Evolutionary conservation across 1,284 basidiomycete species (phyloP).

Genomic region (Rugosomyces carneus): DNA sequence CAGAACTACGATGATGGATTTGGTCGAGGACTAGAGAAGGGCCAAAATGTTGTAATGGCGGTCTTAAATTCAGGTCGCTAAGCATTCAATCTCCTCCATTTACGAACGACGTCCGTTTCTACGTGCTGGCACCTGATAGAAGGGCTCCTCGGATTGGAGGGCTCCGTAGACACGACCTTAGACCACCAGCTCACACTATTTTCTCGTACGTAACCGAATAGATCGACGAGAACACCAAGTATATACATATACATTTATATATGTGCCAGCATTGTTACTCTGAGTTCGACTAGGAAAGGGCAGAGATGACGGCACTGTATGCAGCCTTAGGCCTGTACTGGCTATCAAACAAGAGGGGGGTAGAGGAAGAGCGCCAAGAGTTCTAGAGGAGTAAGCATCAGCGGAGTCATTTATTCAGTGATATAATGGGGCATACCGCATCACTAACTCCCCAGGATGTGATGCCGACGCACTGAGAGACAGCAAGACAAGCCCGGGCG

Average conservation of each 20-base stretch:
- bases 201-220: too few species aligned
- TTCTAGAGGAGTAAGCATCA: not conserved
- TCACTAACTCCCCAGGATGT: conserved; percentile 25
- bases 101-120: too few species aligned
- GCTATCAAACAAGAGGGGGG: conserved; percentile 33
- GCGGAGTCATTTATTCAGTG: not conserved
- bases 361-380: conserved; percentile 29
- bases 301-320: conserved; percentile 6
- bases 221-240: too few species aligned
- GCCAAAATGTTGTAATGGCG: conserved; percentile 20
- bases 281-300: not conserved
- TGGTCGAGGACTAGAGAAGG: conserved; percentile 38
- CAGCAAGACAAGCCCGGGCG: conserved; percentile 37
- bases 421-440: conserved; percentile 1
- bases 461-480: conserved; percentile 35
- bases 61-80: conserved; percentile 1
- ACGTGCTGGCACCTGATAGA: too few species aligned
- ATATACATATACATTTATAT: too few species aligned
- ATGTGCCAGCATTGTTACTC: too few species aligned
- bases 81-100: too few species aligned
- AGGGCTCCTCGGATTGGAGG: too few species aligned
- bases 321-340: conserved; percentile 32
- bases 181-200: too few species aligned
- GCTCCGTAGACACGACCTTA: too few species aligned
- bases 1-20: conserved; percentile 42